Percentiles rank a stretch among this genome's conserved stretches.
Evolutionary conservation across 2,329 filamentous ascomycete genomes (phyloP).

Genomic region (Colletotrichum lupini): DNA sequence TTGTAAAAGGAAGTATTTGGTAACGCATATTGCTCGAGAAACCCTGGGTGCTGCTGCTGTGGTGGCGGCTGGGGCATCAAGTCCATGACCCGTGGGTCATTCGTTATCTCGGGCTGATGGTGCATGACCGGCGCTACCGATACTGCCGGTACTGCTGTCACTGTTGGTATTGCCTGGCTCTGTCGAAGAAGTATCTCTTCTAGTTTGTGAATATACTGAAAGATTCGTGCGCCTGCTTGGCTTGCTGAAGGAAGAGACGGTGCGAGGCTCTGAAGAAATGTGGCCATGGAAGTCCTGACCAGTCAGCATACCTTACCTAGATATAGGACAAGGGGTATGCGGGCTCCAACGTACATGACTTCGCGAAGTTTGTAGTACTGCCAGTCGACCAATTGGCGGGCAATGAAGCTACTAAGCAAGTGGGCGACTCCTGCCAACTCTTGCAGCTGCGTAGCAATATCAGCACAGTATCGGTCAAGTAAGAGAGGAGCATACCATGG

Average conservation of each 20-base stretch:
- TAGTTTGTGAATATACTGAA: slow-evolving; percentile 32
- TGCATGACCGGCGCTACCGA: not conserved
- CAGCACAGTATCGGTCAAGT: not conserved
- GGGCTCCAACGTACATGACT: slow-evolving; percentile 24
- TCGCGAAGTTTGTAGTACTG: slow-evolving; percentile 33
- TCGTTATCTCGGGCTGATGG: not conserved
- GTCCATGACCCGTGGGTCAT: not conserved
- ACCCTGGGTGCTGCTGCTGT: not conserved
- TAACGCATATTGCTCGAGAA: slow-evolving; percentile 18
- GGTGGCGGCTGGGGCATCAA: slow-evolving; percentile 5
- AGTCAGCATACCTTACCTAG: not conserved
- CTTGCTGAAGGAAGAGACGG: slow-evolving; percentile 31
- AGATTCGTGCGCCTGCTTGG: slow-evolving; percentile 29
- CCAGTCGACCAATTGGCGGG: slow-evolving; percentile 23
- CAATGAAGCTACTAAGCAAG: slow-evolving; percentile 36
- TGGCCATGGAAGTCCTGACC: slow-evolving; percentile 29
- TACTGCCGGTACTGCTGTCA: not conserved
- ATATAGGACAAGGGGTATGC: not conserved
- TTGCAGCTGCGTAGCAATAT: slow-evolving; percentile 24
- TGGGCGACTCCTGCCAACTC: slow-evolving; percentile 36
- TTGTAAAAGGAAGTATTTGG: slow-evolving; percentile 21
- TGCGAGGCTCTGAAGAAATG: slow-evolving; percentile 33
- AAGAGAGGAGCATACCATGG: slow-evolving; percentile 21
- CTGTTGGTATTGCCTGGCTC: not conserved
- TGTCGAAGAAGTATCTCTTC: slow-evolving; percentile 29